A percentile compares a stretch with the other conserved stretches of the same genome.
phyloP scores from a whole-genome alignment of 371 early-diverging fungal species.

The Dentiscutata heterogama region DNA sequence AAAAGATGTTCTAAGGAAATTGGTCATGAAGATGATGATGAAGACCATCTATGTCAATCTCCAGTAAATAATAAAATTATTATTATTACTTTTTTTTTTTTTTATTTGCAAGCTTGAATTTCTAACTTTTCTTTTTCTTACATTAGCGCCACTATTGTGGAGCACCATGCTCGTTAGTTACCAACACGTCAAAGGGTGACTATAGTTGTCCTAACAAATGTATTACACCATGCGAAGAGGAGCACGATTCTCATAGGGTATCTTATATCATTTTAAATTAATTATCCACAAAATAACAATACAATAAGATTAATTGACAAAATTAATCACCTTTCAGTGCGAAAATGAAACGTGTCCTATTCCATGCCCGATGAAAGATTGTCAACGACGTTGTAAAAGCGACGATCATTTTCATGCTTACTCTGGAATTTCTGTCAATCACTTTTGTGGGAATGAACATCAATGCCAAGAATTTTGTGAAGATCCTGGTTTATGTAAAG shows the following conservation, averaged over 20 bases:
- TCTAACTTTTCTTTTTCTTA: no score
- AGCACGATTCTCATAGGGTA: neutral
- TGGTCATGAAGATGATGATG: slow-evolving; percentile 36
- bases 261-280: no score
- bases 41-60: slow-evolving; percentile 30
- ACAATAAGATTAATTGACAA: no score
- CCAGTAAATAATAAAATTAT: no score
- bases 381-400: slow-evolving; percentile 17
- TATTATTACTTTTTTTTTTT: no score
- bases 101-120: no score
- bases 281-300: no score
- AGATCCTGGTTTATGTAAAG: slow-evolving; percentile 31
- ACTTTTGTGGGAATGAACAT: slow-evolving; percentile 45
- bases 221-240: neutral
- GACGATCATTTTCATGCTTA: slow-evolving; percentile 43
- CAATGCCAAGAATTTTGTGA: slow-evolving; percentile 40
- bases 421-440: neutral
- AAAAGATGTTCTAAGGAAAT: slow-evolving; percentile 34
- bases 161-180: slow-evolving; percentile 23
- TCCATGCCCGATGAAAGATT: slow-evolving; percentile 31
- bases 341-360: slow-evolving; percentile 40
- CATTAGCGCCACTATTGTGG: slow-evolving; percentile 32
- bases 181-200: slow-evolving; percentile 2
- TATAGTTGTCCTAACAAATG: slow-evolving; percentile 37
- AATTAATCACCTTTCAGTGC: neutral